Evolutionary conservation across 768 basidiomycete species (phyloP).

Genomic region (Russula earlei): DNA sequence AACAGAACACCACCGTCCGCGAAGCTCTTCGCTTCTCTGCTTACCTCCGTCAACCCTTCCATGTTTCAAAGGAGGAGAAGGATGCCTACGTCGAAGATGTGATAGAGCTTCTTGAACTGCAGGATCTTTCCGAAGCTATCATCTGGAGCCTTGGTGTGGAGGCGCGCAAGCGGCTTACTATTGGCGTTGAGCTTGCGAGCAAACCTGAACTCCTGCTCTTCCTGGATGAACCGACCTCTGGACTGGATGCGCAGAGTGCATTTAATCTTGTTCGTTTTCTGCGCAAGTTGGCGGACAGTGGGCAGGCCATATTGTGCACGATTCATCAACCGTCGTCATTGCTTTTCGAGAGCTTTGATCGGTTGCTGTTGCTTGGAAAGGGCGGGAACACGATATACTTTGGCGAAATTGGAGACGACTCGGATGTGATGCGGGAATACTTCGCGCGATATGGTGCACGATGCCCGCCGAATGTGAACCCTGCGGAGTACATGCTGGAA

Average conservation of each 20-base stretch:
- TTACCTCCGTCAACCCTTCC: constrained; percentile 68
- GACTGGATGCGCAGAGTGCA: constrained; percentile 57
- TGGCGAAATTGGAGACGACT: constrained; percentile 78
- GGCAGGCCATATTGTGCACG: constrained; percentile 85
- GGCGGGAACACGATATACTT: constrained; percentile 92
- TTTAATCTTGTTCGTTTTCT: constrained; percentile 83
- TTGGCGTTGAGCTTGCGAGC: constrained; percentile 85
- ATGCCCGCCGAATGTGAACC: constrained; percentile 75
- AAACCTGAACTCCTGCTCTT: constrained; percentile 75
- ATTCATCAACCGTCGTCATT: constrained; percentile 85
- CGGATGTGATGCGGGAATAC: constrained; percentile 61
- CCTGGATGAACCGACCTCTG: constrained; percentile 47
- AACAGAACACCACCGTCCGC: constrained; percentile 72
- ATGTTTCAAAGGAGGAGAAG: constrained; percentile 63
- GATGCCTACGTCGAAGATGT: constrained; percentile 75
- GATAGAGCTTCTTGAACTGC: constrained; percentile 76
- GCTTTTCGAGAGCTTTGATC: constrained; percentile 82
- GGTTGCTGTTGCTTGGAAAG: constrained; percentile 55
- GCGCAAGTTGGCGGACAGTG: constrained; percentile 73
- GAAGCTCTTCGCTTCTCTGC: constrained; percentile 84
- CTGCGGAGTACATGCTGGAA: constrained; percentile 68
- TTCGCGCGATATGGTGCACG: constrained; percentile 65
- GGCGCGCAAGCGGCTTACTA: constrained; percentile 80
- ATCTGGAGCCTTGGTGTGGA: constrained; percentile 63
- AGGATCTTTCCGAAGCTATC: constrained; percentile 76